These are phyloP conservation scores for Nakazawaea wickerhamii DNA, from an alignment of 805 yeast genomes.

Conservation along the genomic window DNA sequence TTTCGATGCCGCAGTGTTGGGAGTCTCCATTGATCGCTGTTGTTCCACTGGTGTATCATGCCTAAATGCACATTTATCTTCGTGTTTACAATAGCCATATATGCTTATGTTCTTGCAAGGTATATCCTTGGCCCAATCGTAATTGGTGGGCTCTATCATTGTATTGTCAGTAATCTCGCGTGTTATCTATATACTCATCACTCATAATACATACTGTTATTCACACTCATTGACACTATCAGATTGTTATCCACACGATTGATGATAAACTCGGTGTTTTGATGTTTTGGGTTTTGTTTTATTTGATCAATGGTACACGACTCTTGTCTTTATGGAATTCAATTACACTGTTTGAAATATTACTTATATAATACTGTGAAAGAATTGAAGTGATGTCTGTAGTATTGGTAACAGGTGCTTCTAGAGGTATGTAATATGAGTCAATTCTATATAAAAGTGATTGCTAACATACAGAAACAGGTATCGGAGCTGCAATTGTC, in stretches of 20 bases:
- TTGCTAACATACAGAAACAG: constrained; percentile 25
- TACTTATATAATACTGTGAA: too few species aligned
- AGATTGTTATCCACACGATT: too few species aligned
- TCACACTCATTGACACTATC: not conserved
- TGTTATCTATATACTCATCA: not conserved
- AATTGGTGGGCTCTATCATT: constrained; percentile 22
- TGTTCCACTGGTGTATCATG: constrained; percentile 38
- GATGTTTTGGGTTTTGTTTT: too few species aligned
- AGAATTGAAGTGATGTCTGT: constrained; percentile 23
- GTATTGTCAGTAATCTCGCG: not conserved
- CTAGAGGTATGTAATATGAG: constrained; percentile 39
- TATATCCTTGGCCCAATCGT: constrained; percentile 62
- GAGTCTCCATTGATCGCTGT: constrained; percentile 7
- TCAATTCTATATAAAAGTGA: not conserved
- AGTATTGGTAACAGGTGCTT: constrained; percentile 56
- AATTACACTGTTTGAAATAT: too few species aligned
- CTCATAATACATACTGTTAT: constrained; percentile 14
- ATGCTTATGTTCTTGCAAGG: constrained; percentile 81
- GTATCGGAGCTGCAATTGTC: constrained; percentile 80
- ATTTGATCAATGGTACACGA: too few species aligned
- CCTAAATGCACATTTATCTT: constrained; percentile 76
- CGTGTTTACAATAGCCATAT: constrained; percentile 85
- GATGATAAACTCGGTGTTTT: too few species aligned
- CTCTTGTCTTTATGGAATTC: too few species aligned
- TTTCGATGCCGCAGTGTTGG: not conserved